Conservation (phyloP, 1,284 basidiomycete species). For the Cystobasidium slooffiae region DNA sequence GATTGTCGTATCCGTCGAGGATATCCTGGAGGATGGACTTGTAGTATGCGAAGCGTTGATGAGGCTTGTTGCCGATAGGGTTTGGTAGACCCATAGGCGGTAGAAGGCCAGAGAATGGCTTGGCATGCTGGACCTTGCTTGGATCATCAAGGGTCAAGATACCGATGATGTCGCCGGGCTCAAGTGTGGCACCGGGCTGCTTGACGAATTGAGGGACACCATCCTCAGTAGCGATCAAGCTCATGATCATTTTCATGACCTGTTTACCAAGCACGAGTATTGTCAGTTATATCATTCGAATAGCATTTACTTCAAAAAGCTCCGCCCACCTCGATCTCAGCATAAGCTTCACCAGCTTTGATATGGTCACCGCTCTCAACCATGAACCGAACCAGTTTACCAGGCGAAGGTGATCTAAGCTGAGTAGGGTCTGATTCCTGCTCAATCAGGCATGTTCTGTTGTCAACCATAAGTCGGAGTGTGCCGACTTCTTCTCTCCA, state of each 20-base stretch:
- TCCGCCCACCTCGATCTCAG: constrained; percentile 85
- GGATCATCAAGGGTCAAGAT: constrained; percentile 97
- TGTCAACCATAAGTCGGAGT: constrained; percentile 88
- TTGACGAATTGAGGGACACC: constrained; percentile 97
- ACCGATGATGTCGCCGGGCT: constrained; percentile 97
- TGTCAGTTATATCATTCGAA: neutral
- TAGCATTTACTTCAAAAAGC: neutral
- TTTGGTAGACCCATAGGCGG: constrained; percentile 82
- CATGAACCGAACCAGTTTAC: constrained; percentile 92
- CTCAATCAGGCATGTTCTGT: constrained; percentile 97
- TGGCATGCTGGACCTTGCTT: constrained; percentile 94
- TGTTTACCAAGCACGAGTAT: constrained; percentile 54
- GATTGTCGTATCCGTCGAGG: constrained; percentile 92
- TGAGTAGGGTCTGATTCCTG: constrained; percentile 99
- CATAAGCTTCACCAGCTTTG: constrained; percentile 93
- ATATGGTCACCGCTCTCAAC: constrained; percentile 97
- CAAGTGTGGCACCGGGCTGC: constrained; percentile 93
- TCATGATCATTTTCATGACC: constrained; percentile 99
- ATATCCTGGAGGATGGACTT: constrained; percentile 85
- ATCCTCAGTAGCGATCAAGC: constrained; percentile 91
- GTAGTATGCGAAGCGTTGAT: constrained; percentile 82
- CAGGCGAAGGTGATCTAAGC: constrained; percentile 91
- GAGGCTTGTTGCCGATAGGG: constrained; percentile 85
- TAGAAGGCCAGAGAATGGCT: constrained; percentile 93
- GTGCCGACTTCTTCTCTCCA: constrained; percentile 98